Base-by-base conservation (phyloP, 441 rosid genomes). In the Populus hybrid region DNA sequence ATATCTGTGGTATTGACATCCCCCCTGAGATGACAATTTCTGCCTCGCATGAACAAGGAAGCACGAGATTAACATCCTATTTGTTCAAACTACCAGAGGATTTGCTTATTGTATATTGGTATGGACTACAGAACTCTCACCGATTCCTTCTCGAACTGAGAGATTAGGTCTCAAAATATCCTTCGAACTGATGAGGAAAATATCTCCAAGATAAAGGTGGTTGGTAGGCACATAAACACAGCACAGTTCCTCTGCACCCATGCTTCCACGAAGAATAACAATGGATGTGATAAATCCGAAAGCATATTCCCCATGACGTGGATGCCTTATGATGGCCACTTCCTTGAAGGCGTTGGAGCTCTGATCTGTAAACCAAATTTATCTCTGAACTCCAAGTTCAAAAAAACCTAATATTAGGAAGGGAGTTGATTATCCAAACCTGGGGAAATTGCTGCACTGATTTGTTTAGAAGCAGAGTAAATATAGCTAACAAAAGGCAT, bases 181-280 rank as follows among this genome's bases (percentile, higher is more conserved):
- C 36, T 84, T 92, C 21, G 92, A 78, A 79, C 84, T 88, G 67
- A 93, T 81, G 40, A 95, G 92, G 86, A 90, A 92, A 73, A 95
- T 86, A 79, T 95, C 98, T n/a, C 98, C 98, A 63, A 93, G 89
- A 85, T 93, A 95, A 32, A 95, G 98, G 84, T 95, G 98, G 84
- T 95, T 93, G 3, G 99, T 95, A 6, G 99, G 99, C 73, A 95
- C 95, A 87, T 93, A 50, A 5, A 50, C 59, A 50, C 59, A 50
- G 59, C 59, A 50, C 20, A 50, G 72, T 69, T 69, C 72, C 42
- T 69, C 72, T 20, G 72, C 11, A 8, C 72, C 72, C 36, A 18
- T 14, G 72, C 72, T 69, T 69, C 42, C 36, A n/a, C 72, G 72
- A 18, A 69, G 72, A 32, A 69, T 69, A 35, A 54, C 61, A 54